phyloP scores from a whole-genome alignment of 2,329 filamentous ascomycete genomes.

The Diaporthe ilicicola region DNA sequence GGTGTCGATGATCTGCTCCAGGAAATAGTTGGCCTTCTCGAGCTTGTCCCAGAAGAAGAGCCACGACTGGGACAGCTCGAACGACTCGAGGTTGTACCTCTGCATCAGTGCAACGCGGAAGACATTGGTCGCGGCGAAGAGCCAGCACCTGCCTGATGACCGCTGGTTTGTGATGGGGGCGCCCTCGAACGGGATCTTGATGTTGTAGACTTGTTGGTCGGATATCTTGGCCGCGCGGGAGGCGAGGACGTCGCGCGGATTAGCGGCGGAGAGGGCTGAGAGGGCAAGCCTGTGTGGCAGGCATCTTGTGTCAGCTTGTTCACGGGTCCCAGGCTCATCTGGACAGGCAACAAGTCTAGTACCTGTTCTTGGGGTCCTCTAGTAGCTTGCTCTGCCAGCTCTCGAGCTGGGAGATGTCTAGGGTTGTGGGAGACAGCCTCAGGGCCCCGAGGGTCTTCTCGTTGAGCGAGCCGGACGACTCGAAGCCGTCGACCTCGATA shows the following conservation, averaged over 20 bases:
- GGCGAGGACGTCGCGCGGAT: constrained; percentile 72
- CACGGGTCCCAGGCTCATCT: neutral
- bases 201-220: constrained; percentile 84
- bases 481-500: constrained; percentile 54
- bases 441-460: constrained; percentile 45
- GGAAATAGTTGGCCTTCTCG: constrained; percentile 89
- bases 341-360: constrained; percentile 18
- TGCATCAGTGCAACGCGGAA: constrained; percentile 91
- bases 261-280: constrained; percentile 73
- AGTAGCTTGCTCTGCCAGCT: constrained; percentile 71
- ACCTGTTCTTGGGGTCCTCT: constrained; percentile 73
- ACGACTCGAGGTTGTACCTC: constrained; percentile 77
- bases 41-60: constrained; percentile 96
- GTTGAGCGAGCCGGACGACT: constrained; percentile 34
- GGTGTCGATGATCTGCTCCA: constrained; percentile 84
- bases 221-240: constrained; percentile 69
- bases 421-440: constrained; percentile 48
- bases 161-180: constrained; percentile 86
- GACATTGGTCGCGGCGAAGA: constrained; percentile 91
- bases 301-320: constrained; percentile 48
- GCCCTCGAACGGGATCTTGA: constrained; percentile 84
- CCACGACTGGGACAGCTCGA: constrained; percentile 88
- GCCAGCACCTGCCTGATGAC: constrained; percentile 85
- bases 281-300: constrained; percentile 72
- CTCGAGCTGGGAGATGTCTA: constrained; percentile 61